Base-by-base conservation (phyloP, 768 basidiomycete genomes). In the Boletellus sp. region DNA sequence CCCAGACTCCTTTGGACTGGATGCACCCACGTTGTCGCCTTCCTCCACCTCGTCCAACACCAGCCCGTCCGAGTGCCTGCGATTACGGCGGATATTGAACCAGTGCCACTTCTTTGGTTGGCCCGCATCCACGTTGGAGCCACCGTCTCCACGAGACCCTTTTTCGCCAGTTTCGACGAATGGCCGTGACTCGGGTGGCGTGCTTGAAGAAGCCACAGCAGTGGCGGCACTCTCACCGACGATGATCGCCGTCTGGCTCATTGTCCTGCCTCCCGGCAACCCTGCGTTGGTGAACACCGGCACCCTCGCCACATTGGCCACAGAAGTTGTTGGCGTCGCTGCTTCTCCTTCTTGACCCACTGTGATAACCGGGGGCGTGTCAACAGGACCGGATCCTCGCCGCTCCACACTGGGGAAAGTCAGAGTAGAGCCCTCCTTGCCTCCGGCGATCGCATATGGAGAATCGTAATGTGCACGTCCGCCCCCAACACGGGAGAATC, bases 401-500 rank as follows among this genome's bases (percentile, higher is more conserved):
- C 78, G 78, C 31, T 79, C 82, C 20, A 80, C 70, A 8, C 85
- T 85, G 11, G 84, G 83, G 72, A 86, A 83, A 1, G 85, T 79
- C 48, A 83, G 75, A 2, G 79, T 83, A 17, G 85, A 84, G 2
- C 77, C 78, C 13, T 62, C 70, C 36, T 70, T 69, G 2, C 64
- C 59, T 15, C 74, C 67, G 12, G 78, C 70, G 45, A 90, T 89
- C 1, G 90, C 85, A 64, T 94, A 96, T 0, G 94, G 94, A 9
- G 85, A 72, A 48, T 92, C 86, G 43, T 84, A 88, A 59, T 93
- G 85, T 2, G 94, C 88, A 35, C 85, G 76, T 26, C 94, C 94
- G 12, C 94, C 94, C 13, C 89, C 86, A 2, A 97, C 79, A 42
- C 92, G 78, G 5, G 90, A 81, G 71, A 97, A 96, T 3, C 91